phyloP scores from a whole-genome alignment of 208 protist genomes.

The Trypanosoma mega region DNA sequence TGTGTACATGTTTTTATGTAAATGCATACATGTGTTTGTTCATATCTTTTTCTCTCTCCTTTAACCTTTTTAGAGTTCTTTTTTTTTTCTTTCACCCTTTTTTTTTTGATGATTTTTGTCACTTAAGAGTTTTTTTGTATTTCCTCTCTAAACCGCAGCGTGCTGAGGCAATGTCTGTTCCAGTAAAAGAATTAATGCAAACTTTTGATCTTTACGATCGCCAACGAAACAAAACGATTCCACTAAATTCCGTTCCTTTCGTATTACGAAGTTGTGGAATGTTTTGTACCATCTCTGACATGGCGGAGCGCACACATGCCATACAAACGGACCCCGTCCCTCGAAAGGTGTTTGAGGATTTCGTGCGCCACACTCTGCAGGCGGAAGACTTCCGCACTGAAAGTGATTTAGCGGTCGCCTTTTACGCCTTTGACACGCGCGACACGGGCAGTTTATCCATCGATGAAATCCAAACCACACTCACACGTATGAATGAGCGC shows the following conservation, averaged over 20 bases:
- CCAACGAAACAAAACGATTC: neutral
- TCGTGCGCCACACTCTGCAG: slow-evolving; percentile 1
- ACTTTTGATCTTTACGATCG: slow-evolving; percentile 19
- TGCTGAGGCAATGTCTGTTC: slow-evolving; percentile 11
- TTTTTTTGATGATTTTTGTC: too few species aligned
- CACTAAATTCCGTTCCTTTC: neutral
- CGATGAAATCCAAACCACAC: slow-evolving; percentile 5
- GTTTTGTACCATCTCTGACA: slow-evolving; percentile 16
- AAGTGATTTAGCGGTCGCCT: slow-evolving; percentile 5
- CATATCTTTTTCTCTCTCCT: too few species aligned
- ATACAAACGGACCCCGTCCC: neutral
- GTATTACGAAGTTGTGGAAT: slow-evolving; percentile 21
- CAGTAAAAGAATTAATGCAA: slow-evolving; percentile 5
- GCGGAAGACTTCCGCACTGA: slow-evolving; percentile 12
- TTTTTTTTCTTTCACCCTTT: slow-evolving; percentile 13
- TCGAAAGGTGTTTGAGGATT: slow-evolving; percentile 4
- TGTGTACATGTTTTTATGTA: too few species aligned
- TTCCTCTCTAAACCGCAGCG: neutral
- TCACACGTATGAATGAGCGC: slow-evolving; percentile 20
- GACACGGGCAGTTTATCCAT: neutral
- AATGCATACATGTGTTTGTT: too few species aligned
- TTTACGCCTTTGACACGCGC: slow-evolving; percentile 14
- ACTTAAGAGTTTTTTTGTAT: too few species aligned
- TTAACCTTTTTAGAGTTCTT: too few species aligned
- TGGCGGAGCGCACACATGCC: slow-evolving; percentile 14